Evolutionary conservation across 208 protist species (phyloP), one percentile per base, ranked within the genome.

Genomic region (Trypanosoma cruzi): DNA sequence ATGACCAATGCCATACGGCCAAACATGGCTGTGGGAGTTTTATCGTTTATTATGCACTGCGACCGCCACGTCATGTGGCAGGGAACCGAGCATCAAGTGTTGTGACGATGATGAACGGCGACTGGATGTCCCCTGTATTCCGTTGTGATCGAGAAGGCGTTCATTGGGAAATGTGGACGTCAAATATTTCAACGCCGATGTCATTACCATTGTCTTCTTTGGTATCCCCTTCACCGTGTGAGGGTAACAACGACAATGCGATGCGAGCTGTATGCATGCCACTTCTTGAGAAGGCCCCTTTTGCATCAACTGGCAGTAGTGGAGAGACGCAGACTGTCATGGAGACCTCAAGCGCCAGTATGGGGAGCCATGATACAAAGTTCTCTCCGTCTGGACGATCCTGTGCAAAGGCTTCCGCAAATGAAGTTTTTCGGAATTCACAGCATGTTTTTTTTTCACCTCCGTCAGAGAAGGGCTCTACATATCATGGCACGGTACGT

Each of bases 21-120:
- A 93, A 96, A 77, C 70, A 93, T 77, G 92, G 81, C 74, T 90
- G 86, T 71, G 90, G 90, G 40, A 81, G 80, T 56, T 96, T 96
- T 67, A 79, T 96, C 50, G 86, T 82, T 52, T 96, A 82, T 66
- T 96, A 96, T 74, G 76, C 93, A 26, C 69, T 93, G 26, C 90
- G 88, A 13, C 75, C 90, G 11, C 88, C 90, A 50, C 81, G 82
- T 0, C 88, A 92, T 60, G 57, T 89, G 32, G 89, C 82, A 37
- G n/a, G 77, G 28, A 75, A 77, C 3, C 84, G 77, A 67, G 64
- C 77, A 1, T 68, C 79, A 55, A 92, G 82, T 56, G 63, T 77
- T 68, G 66, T 81, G 2, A 76, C 82, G 5, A 69, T 63, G 48
- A 85, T 92, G 79, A 94, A 93, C 64, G 85, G 79, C 64, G 77